Base-by-base conservation (phyloP, 1,139 yeast species). In the Tardiomyces blankii region DNA sequence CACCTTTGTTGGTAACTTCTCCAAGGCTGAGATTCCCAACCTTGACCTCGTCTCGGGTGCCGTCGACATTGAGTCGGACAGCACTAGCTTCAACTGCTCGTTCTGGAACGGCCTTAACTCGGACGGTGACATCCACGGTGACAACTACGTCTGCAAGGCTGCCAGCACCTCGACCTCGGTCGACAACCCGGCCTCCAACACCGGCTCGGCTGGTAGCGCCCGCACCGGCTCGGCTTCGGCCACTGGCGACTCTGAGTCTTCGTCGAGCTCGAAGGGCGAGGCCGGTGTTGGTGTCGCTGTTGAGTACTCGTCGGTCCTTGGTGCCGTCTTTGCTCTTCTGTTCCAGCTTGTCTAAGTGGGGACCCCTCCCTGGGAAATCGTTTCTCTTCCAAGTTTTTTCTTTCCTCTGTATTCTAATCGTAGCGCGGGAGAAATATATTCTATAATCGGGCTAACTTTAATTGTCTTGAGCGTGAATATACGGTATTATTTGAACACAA, bases 21-120 rank as follows among this genome's bases (percentile, higher is more conserved):
- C 79, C 65, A 75, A 81, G 62, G 91, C 94, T 65, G 70, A 86
- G 54, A 76, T 91, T 66, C 78, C 80, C 56, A 62, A 77, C 40
- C 78, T 91, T 66, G 72, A 69, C 58, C 77, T 82, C 61, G 95
- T 91, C 62, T 77, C 78, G 66, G 98, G 98, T 77, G 96, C 95
- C 67, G 93, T 89, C 71, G 71, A 72, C 62, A 74, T 91, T 64
- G 82, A 82, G 65, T 77, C 95, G 50, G 63, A 68, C 50, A 72
- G 78, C 54, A 83, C 84, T 65, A 80, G 81, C 61, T 80, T 87
- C 70, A 77, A 86, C 70, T 91, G 97, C 78, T 67, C 74, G 54
- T 73, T 77, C 50, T 87, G 87, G 75, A 77, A 82, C 68, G 64
- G 67, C 50, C 63, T 61, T 40, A 65, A 66, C 62, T 38, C 54